A percentile compares a stretch with the other conserved stretches of the same genome.
phyloP scores from a whole-genome alignment of 345 rosid species.

The Arabis alpina region DNA sequence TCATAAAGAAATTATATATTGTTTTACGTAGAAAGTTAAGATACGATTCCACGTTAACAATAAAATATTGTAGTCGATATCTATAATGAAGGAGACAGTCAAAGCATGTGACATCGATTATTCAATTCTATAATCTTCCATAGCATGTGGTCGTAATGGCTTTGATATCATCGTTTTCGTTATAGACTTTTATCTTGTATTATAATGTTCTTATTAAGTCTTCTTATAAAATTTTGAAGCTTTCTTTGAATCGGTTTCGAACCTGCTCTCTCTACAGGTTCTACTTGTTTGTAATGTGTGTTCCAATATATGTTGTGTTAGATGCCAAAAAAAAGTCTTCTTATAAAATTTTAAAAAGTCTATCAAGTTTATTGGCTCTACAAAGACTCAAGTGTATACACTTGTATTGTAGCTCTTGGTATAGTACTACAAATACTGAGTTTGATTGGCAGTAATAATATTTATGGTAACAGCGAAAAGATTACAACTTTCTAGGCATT shows the following conservation, averaged over 20 bases:
- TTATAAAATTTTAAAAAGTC: not conserved
- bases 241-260: too few relatives aligned
- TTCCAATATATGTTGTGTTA: too few relatives aligned
- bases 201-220: constrained; percentile 9
- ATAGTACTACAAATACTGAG: not conserved
- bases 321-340: too few relatives aligned
- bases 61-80: constrained; percentile 33
- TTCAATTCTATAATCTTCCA: constrained; percentile 36
- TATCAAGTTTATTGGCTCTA: not conserved
- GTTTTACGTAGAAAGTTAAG: constrained; percentile 39
- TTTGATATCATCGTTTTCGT: constrained; percentile 25
- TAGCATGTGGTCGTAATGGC: constrained; percentile 35
- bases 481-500: too few relatives aligned
- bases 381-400: too few relatives aligned
- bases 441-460: not conserved
- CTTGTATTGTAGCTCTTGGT: not conserved
- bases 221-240: too few relatives aligned
- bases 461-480: too few relatives aligned
- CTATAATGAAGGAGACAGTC: constrained; percentile 38
- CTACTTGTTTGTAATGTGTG: too few relatives aligned
- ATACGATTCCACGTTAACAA: constrained; percentile 34
- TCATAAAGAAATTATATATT: constrained; percentile 30
- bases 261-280: too few relatives aligned
- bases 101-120: constrained; percentile 45
- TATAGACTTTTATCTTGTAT: constrained; percentile 15